Conservation (phyloP, 305 asterid species). For the Solanum chacoense region DNA sequence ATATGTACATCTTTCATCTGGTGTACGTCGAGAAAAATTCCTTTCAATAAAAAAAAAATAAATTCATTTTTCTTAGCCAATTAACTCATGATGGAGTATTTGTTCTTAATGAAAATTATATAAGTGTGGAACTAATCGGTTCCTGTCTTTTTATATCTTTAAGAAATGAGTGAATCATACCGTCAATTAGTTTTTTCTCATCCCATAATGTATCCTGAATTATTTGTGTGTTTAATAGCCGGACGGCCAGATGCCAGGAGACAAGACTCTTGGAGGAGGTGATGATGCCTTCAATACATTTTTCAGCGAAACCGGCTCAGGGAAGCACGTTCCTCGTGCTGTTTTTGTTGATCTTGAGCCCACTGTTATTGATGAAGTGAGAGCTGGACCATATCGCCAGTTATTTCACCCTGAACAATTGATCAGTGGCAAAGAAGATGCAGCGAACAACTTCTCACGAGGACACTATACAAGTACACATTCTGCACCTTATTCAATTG, state of each 20-base stretch:
- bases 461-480: slow-evolving; percentile 5
- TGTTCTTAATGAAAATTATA: background rate
- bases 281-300: slow-evolving; percentile 8
- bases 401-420: slow-evolving; percentile 8
- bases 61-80: background rate
- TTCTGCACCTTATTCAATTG: background rate
- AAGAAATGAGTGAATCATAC: background rate
- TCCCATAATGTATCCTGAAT: background rate
- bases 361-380: slow-evolving; percentile 8
- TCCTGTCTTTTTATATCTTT: background rate
- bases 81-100: background rate
- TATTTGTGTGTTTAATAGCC: background rate
- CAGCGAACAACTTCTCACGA: slow-evolving; percentile 6
- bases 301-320: slow-evolving; percentile 4
- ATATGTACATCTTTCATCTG: background rate
- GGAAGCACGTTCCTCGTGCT: slow-evolving; percentile 9
- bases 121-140: background rate
- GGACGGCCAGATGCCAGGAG: slow-evolving; percentile 6
- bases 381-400: slow-evolving; percentile 7
- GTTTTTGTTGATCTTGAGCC: slow-evolving; percentile 5
- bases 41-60: background rate
- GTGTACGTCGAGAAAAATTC: background rate
- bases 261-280: background rate
- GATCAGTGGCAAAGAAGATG: slow-evolving; percentile 10
- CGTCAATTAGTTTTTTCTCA: background rate